Conservation (phyloP, 495 filamentous ascomycete species). For the Hypoxylon crocopeplum region DNA sequence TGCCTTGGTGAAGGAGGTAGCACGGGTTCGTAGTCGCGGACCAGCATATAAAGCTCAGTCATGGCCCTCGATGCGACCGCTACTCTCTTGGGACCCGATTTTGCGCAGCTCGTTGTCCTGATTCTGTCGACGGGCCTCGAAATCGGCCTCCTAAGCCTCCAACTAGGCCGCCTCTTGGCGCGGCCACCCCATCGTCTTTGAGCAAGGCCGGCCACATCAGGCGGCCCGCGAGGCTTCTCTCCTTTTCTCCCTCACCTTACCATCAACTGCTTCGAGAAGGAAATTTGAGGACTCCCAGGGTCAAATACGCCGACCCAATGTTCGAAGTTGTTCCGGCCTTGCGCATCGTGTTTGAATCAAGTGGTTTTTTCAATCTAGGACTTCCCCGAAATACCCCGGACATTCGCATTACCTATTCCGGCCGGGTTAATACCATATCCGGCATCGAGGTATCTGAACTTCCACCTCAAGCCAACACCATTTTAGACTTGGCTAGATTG, state of each 20-base stretch:
- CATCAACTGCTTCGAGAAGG: constrained; percentile 27
- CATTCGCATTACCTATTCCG: constrained; percentile 25
- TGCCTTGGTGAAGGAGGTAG: constrained; percentile 33
- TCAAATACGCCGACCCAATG: not conserved
- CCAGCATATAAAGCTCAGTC: constrained; percentile 38
- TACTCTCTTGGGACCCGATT: constrained; percentile 19
- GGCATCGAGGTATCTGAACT: not conserved
- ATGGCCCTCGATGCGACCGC: constrained; percentile 34
- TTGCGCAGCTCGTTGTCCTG: constrained; percentile 16
- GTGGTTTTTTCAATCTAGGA: constrained; percentile 18
- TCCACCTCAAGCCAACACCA: not conserved
- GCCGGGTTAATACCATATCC: constrained; percentile 7
- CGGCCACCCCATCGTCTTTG: constrained; percentile 34
- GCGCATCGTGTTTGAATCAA: constrained; percentile 18
- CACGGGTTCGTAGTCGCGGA: constrained; percentile 8
- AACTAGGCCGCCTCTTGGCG: constrained; percentile 37
- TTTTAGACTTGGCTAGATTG: not conserved
- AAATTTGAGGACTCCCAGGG: constrained; percentile 36
- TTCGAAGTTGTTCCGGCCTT: constrained; percentile 7
- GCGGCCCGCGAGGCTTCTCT: constrained; percentile 39
- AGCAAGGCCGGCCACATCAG: constrained; percentile 25
- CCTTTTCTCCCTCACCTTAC: constrained; percentile 19
- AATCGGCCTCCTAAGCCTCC: not conserved
- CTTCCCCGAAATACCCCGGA: constrained; percentile 34
- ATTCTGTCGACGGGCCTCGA: constrained; percentile 34